A percentile compares a stretch with the other conserved stretches of the same genome.
These are phyloP conservation scores for Rosa lucieae DNA, from an alignment of 306 rosid genomes.

Conservation along the genomic window DNA sequence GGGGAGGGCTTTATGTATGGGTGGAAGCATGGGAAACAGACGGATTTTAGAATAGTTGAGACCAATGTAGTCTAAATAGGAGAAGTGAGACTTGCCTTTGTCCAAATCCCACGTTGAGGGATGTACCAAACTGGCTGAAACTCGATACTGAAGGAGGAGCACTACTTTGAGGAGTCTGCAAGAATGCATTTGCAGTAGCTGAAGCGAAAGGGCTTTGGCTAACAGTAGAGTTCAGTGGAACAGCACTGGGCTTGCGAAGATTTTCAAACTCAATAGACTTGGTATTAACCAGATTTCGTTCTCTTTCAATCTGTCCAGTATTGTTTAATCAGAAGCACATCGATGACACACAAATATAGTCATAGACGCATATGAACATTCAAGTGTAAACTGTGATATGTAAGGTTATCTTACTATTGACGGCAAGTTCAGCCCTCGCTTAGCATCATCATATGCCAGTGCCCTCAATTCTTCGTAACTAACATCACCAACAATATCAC, in stretches of 20 bases:
- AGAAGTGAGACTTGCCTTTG: slow-evolving; percentile 41
- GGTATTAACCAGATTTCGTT: slow-evolving; percentile 66
- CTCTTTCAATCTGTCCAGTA: slow-evolving; percentile 80
- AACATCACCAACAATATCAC: slow-evolving; percentile 87
- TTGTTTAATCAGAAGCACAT: slow-evolving; percentile 13
- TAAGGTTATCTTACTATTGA: slow-evolving; percentile 64
- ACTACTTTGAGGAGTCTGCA: slow-evolving; percentile 42
- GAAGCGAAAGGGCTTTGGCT: slow-evolving; percentile 44
- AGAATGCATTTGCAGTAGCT: slow-evolving; percentile 44
- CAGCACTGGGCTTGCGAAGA: slow-evolving; percentile 52
- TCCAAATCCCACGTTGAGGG: slow-evolving; percentile 50
- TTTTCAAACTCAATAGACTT: slow-evolving; percentile 73
- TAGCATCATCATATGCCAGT: slow-evolving; percentile 84
- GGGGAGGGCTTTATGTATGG: background rate
- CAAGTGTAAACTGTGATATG: slow-evolving; percentile 9
- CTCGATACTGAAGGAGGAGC: slow-evolving; percentile 73
- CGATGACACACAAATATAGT: background rate
- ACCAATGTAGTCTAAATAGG: background rate
- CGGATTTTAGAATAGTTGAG: background rate
- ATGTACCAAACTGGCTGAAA: slow-evolving; percentile 73
- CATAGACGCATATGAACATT: background rate
- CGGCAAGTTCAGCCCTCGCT: slow-evolving; percentile 59
- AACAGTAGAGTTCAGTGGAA: slow-evolving; percentile 34
- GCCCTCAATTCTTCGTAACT: slow-evolving; percentile 89
- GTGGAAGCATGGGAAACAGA: background rate